These are phyloP conservation scores for Saccharomyces hybrid DNA, from an alignment of 1,139 yeast genomes.

Conservation along the genomic window DNA sequence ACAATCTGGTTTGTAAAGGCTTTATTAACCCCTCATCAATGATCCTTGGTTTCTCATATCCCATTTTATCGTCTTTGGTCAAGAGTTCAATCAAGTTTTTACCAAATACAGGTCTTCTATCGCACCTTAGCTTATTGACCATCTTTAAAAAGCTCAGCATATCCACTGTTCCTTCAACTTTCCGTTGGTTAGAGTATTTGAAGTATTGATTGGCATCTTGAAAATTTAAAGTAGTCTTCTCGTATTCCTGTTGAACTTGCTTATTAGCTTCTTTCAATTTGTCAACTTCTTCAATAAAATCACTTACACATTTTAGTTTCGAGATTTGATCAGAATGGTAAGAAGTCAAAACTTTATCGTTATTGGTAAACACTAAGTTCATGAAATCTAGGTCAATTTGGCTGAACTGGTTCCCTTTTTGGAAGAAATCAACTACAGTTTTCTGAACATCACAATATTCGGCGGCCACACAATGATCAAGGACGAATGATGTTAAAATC, in stretches of 20 bases:
- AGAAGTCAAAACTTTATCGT: constrained; percentile 41
- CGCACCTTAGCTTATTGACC: constrained; percentile 58
- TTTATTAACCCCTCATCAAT: constrained; percentile 25
- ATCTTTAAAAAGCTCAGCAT: constrained; percentile 52
- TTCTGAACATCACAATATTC: constrained; percentile 41
- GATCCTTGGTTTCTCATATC: constrained; percentile 6
- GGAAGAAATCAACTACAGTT: constrained; percentile 39
- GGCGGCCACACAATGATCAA: constrained; percentile 56
- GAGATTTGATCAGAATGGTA: constrained; percentile 43
- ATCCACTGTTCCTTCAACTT: constrained; percentile 45
- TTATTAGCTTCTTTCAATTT: constrained; percentile 29
- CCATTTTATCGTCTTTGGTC: constrained; percentile 9
- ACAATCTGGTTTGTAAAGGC: constrained; percentile 36
- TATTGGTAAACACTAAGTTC: constrained; percentile 50
- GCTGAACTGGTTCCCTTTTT: constrained; percentile 25
- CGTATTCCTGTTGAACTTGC: constrained; percentile 22
- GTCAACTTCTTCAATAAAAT: constrained; percentile 40
- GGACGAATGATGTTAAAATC: constrained; percentile 79
- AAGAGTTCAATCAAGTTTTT: constrained; percentile 36
- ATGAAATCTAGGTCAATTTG: constrained; percentile 48
- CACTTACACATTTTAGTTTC: constrained; percentile 42
- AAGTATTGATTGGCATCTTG: constrained; percentile 52
- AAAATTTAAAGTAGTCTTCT: constrained; percentile 25
- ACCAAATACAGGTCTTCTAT: constrained; percentile 52
- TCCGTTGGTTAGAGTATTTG: constrained; percentile 45